These are phyloP conservation scores for Trametes elegans DNA, from an alignment of 768 basidiomycete genomes.

Conservation along the genomic window DNA sequence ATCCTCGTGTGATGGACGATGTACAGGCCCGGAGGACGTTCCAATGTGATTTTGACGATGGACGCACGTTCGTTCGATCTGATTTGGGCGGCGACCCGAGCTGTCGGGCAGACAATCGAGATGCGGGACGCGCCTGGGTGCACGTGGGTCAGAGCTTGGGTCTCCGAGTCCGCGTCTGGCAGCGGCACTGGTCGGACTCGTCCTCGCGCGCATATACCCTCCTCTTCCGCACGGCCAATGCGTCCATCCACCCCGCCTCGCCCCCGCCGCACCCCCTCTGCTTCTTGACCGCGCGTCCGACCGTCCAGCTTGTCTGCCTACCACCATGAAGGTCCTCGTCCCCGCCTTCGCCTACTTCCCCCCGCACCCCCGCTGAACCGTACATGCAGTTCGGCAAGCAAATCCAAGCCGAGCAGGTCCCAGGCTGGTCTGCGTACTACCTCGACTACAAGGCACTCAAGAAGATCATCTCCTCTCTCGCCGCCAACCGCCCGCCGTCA, in stretches of 20 bases:
- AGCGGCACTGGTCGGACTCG: no score
- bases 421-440: slow-evolving; percentile 95
- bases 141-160: slow-evolving; percentile 21
- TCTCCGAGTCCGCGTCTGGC: background rate
- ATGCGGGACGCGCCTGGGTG: slow-evolving; percentile 8
- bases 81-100: slow-evolving; percentile 10
- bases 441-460: slow-evolving; percentile 98
- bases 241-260: background rate
- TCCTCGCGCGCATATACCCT: background rate
- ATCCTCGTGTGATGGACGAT: slow-evolving; percentile 58
- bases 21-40: background rate
- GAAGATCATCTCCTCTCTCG: slow-evolving; percentile 96
- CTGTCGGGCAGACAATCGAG: slow-evolving; percentile 15
- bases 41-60: slow-evolving; percentile 17
- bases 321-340: slow-evolving; percentile 32
- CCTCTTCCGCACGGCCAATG: slow-evolving; percentile 8
- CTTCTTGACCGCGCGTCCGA: slow-evolving; percentile 4
- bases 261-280: background rate
- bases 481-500: slow-evolving; percentile 84
- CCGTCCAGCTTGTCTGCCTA: slow-evolving; percentile 4
- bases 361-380: slow-evolving; percentile 9
- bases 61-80: slow-evolving; percentile 25
- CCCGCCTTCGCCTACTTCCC: slow-evolving; percentile 3
- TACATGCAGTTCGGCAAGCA: slow-evolving; percentile 89
- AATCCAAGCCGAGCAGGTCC: slow-evolving; percentile 92